Evolutionary conservation across 805 yeast genomes (phyloP), one percentile per base, ranked within the genome.

Genomic region (Nematodospora valgi): DNA sequence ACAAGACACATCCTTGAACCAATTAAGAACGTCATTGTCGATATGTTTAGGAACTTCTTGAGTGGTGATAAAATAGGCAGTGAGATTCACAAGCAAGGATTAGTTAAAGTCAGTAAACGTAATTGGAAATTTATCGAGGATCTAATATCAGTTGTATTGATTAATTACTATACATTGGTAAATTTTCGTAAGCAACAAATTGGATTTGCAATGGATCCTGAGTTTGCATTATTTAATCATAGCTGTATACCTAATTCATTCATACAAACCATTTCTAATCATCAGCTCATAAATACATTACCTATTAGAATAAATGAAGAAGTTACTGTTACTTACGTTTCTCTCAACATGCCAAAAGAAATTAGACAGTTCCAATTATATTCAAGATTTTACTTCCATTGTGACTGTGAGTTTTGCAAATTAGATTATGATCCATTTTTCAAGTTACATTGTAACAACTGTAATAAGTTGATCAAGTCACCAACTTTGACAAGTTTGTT

Each of bases 211-310:
- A 54, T 68, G 43, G 70, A 65, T 38, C 64, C 65, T 0, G 39
- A 48, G 3, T 55, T 65, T 40, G 45, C 71, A 9, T 39, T 66
- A 30, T 56, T 64, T 14, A 68, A 67, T 33, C 73, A 67, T 46
- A 59, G 68, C 5, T 68, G 73, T 43, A 42, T 48, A 4, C 70
- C 72, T 4, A 66, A 65, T 37, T 44, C 56, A 20, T 33, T 49
- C 56, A 48, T 48, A 12, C 35, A 32, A 32, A 8, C 19, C 10
- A 36, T 44, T 7, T 16, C 13, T 5, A 23, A 29, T 6, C 16
- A 15, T 30, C 37, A 35, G 19, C 14, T 63, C n/a, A 39, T 41
- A 6, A 48, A 57, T 8, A 36, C 51, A 4, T 33, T 38, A 7
- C 32, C 40, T 3, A 40, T 65, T 9, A 28, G 29, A 2, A 26